phyloP scores from a whole-genome alignment of 208 protist genomes.

The Trypanosoma rangeli region DNA sequence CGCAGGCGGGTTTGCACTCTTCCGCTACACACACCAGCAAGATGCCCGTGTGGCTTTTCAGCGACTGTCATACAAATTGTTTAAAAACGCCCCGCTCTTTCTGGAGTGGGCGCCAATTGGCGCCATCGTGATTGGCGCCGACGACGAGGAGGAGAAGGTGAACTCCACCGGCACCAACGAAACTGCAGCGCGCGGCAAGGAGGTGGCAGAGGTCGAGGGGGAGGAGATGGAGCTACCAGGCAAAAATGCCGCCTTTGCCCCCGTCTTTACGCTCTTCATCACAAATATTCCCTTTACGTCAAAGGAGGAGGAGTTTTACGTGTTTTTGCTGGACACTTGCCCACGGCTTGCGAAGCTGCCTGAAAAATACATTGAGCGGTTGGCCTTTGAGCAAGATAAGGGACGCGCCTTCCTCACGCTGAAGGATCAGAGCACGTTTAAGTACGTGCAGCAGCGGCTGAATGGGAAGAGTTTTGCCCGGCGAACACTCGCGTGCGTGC shows the following conservation, averaged over 20 bases:
- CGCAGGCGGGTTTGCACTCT: constrained; percentile 63
- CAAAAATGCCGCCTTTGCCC: constrained; percentile 17
- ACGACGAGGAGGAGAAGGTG: constrained; percentile 10
- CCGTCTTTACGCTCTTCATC: constrained; percentile 84
- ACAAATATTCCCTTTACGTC: constrained; percentile 84
- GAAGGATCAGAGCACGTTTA: constrained; percentile 45
- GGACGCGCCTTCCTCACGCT: constrained; percentile 95
- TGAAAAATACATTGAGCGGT: constrained; percentile 87
- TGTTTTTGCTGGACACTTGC: constrained; percentile 72
- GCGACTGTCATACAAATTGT: constrained; percentile 94
- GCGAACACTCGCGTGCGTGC: constrained; percentile 68
- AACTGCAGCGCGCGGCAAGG: neutral
- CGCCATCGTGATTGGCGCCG: constrained; percentile 42
- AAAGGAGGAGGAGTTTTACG: constrained; percentile 74
- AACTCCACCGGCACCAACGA: too few species aligned
- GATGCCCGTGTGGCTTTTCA: constrained; percentile 94
- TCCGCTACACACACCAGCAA: constrained; percentile 73
- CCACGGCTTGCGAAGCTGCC: constrained; percentile 94
- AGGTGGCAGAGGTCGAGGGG: neutral
- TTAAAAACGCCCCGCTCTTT: constrained; percentile 94
- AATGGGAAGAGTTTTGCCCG: constrained; percentile 59
- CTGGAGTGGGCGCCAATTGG: constrained; percentile 98
- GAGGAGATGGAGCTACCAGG: constrained; percentile 10
- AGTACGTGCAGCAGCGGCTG: constrained; percentile 58
- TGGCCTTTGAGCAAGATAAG: constrained; percentile 85